Base-by-base conservation (phyloP, 2,329 filamentous ascomycete genomes). In the Epicoccum sorghinum region DNA sequence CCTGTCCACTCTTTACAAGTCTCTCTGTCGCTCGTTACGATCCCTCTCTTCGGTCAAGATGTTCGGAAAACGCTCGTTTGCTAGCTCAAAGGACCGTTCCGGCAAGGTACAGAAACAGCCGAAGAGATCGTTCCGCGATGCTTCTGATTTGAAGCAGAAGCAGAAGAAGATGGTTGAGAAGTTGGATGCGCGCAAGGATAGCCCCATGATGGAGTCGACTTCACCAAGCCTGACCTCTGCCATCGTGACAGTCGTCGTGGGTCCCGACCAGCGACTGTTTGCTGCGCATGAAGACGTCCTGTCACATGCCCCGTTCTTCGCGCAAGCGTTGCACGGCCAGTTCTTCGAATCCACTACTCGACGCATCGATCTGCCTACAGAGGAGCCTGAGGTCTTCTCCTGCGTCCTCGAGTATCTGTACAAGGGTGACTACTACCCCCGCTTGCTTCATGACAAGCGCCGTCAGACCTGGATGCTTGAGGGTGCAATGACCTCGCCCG, bases 391-490 rank as follows among this genome's bases (percentile, higher is more conserved):
- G 82, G 85, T 96, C 76, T 90, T 97, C 78, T 96, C 91, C 75
- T 93, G 89, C 71, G 83, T 97, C 70, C 91, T 97, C 80, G 93
- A 97, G 81, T 97, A 93, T 77, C 86, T 97, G 65, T 97, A 97
- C 88, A 96, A 96, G 82, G 91, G 90, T 65, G 92, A 96, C 83
- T 96, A 96, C 80, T 95, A 90, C 77, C 93, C 93, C 52, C 90
- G 91, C 76, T 83, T 97, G 79, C 73, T 96, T 66, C 90, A 91
- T 77, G 90, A 90, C 84, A 91, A 90, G 83, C 87, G 88, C 76
- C 89, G 86, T 73, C 88, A 90, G 81, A 89, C 88, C 80, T 96
- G 90, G 90, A 87, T 91, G 75, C 90, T 96, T 79, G 91, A 96
- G 84, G 89, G 90, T 75, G 78, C 78, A 66, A 76, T 66, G 71